Evolutionary conservation across 1,139 yeast species (phyloP), one percentile per base, ranked within the genome.

Genomic region (Magnusiomyces suaveolens): DNA sequence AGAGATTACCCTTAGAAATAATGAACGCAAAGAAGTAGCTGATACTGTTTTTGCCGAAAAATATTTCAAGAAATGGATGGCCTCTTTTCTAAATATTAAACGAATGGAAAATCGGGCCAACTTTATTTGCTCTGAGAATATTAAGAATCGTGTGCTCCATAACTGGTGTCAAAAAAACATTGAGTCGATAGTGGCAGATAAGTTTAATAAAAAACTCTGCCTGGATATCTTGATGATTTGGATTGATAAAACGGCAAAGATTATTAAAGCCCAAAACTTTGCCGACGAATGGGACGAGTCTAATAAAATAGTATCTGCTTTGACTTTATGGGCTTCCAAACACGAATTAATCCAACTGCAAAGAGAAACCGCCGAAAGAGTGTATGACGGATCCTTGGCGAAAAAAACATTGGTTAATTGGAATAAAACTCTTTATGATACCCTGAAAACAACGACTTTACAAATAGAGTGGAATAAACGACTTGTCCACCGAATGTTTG

Each of bases 111-210:
- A 41, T 18, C 4, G 24, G 18, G 55, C 55, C 14, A 26, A 36
- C 12, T 20, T 24, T 1, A 24, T 55, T 1, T 43, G 46, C 29
- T 48, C 50, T 1, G 36, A 48, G 14, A 50, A 26, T 38, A 12
- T 52, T n/a, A 52, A 43, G 49, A 51, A 50, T 25, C 38, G 43
- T n/a, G n/a, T 39, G 2, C 21, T 55, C 29, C 26, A 46, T 20
- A 6, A 26, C 20, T 49, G 54, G 48, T 52, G 53, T 23, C 54
- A 55, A 12, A 23, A 43, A 1, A 52, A 46, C 23, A 26, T 33
- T 4, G 57, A 55, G 38, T 16, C 48, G 16, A 41, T 43, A 14
- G 46, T 47, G 1, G 38, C 50, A 20, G 29, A 29, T 1, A 16
- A 44, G 6, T 50, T 49, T 33, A 52, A 55, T 48, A 23, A 24